Evolutionary conservation across 208 protist genomes (phyloP).

Genomic region (Trichomonas gallinae): DNA sequence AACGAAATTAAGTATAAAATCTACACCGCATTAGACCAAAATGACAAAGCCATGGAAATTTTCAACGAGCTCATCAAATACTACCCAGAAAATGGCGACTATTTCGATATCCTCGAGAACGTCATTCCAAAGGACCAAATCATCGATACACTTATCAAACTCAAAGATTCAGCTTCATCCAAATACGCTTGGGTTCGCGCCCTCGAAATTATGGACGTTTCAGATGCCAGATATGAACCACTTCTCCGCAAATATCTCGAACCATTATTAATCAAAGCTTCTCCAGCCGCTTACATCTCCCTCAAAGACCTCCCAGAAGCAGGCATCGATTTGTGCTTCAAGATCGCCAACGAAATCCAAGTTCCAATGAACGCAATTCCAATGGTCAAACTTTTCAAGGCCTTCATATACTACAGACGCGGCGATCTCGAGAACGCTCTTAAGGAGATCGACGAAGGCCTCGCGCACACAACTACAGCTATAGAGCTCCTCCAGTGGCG

Average conservation of each 20-base stretch:
- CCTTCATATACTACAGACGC: not conserved
- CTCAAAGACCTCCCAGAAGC: not conserved
- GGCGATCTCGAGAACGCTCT: not conserved
- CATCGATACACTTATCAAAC: not conserved
- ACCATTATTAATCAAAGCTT: not conserved
- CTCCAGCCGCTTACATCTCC: not conserved
- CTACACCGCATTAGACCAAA: not conserved
- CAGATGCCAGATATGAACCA: not conserved
- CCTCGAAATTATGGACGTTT: not conserved
- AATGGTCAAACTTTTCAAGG: not conserved
- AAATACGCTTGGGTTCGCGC: not conserved
- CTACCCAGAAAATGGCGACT: constrained; percentile 9
- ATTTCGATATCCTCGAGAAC: not conserved
- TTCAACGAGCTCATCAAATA: not conserved
- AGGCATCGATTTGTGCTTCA: not conserved
- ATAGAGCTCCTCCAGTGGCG: not conserved
- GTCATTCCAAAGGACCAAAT: not conserved
- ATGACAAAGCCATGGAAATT: not conserved
- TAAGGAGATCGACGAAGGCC: not conserved
- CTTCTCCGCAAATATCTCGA: not conserved
- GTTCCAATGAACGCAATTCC: not conserved
- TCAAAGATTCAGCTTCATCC: not conserved
- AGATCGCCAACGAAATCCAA: not conserved
- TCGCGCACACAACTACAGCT: not conserved
- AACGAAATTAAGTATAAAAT: not conserved